phyloP scores from a whole-genome alignment of 257 asterid genomes.

The Nicotiana otophora region DNA sequence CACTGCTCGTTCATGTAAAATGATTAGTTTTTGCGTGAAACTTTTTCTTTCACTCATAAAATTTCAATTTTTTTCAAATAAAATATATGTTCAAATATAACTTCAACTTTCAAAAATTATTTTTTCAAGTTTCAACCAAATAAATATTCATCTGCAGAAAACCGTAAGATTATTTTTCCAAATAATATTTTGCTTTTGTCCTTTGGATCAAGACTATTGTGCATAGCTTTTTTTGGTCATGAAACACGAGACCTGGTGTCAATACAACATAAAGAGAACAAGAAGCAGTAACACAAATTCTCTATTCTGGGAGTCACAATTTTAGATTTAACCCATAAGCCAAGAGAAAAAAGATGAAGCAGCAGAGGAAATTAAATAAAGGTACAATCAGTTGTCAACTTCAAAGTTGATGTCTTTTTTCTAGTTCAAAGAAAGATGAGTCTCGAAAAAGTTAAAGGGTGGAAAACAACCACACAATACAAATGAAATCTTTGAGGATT shows the following conservation, averaged over 20 bases:
- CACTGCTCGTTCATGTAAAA: too few relatives aligned
- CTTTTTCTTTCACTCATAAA: too few relatives aligned
- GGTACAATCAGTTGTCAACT: background rate
- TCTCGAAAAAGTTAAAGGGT: background rate
- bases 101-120: too few relatives aligned
- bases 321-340: too few relatives aligned
- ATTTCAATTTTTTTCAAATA: too few relatives aligned
- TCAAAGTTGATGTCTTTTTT: background rate
- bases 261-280: background rate
- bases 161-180: background rate
- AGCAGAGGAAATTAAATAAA: background rate
- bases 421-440: background rate
- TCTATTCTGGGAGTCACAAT: background rate
- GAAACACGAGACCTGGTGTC: background rate
- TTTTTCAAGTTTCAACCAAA: too few relatives aligned
- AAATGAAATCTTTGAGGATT: conserved; percentile 9
- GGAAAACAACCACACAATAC: background rate
- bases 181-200: too few relatives aligned
- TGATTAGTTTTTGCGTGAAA: too few relatives aligned
- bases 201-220: background rate
- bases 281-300: background rate
- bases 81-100: too few relatives aligned
- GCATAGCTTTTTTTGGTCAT: background rate
- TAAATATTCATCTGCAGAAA: background rate
- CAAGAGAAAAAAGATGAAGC: background rate